phyloP scores from a whole-genome alignment of 257 asterid species.

The Ajuga chamaepitys region DNA sequence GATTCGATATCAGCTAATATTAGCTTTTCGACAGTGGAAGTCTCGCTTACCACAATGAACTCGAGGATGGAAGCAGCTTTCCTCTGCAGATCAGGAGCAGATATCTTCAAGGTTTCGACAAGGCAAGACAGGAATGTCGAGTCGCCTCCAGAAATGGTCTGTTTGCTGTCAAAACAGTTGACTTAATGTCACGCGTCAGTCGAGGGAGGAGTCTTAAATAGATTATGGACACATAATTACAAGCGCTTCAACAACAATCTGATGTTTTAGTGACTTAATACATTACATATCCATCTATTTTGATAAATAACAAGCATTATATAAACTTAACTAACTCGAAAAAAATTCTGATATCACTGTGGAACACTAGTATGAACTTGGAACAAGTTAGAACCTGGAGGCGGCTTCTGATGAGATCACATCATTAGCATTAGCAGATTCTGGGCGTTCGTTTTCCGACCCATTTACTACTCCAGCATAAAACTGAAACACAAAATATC shows the following conservation, averaged over 20 bases:
- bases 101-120: constrained; percentile 55
- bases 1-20: constrained; percentile 44
- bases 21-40: constrained; percentile 31
- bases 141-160: constrained; percentile 29
- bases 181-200: constrained; percentile 2
- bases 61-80: constrained; percentile 79
- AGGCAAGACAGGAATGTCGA: constrained; percentile 46
- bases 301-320: neutral
- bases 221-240: neutral
- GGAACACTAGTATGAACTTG: constrained; percentile 5
- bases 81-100: constrained; percentile 52
- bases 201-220: neutral
- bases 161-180: constrained; percentile 36
- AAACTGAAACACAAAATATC: constrained; percentile 36
- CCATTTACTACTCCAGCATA: constrained; percentile 41
- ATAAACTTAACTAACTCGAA: neutral
- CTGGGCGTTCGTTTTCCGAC: constrained; percentile 24
- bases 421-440: constrained; percentile 21
- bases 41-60: constrained; percentile 35
- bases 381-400: constrained; percentile 42
- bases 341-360: neutral
- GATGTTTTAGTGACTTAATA: neutral
- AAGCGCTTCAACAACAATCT: neutral
- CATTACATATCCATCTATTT: too few species aligned
- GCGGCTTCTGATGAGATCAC: constrained; percentile 20